Evolutionary conservation across 2,329 filamentous ascomycete genomes (phyloP).

Genomic region (Clonostachys rhizophaga): DNA sequence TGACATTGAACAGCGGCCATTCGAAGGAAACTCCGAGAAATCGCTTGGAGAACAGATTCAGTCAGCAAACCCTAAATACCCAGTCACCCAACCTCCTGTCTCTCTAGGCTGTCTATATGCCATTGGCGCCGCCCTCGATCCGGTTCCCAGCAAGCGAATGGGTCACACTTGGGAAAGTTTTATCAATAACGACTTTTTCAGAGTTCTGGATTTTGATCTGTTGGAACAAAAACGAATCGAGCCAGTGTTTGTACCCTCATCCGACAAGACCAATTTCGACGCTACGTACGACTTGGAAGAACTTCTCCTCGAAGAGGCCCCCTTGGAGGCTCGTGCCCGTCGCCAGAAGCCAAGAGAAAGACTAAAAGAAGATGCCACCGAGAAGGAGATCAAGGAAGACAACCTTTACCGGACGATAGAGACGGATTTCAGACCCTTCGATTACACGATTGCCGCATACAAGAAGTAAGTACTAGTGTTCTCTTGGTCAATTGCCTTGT

Average conservation of each 20-base stretch:
- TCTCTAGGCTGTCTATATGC: conserved; percentile 85
- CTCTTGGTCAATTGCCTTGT: no score
- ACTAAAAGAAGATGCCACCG: conserved; percentile 89
- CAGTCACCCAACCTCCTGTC: conserved; percentile 88
- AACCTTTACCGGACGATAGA: conserved; percentile 94
- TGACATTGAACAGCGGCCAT: conserved; percentile 63
- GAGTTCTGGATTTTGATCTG: conserved; percentile 75
- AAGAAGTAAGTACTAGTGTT: conserved; percentile 52
- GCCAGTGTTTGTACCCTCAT: conserved; percentile 88
- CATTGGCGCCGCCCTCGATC: conserved; percentile 77
- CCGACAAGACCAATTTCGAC: conserved; percentile 98
- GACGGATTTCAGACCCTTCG: conserved; percentile 88
- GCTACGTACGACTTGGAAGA: conserved; percentile 97
- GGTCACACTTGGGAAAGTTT: conserved; percentile 86
- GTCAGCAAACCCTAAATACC: conserved; percentile 78
- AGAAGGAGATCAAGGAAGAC: conserved; percentile 91
- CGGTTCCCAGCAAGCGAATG: conserved; percentile 74
- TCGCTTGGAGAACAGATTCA: conserved; percentile 76
- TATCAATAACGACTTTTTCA: conserved; percentile 85
- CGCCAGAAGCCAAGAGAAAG: conserved; percentile 91
- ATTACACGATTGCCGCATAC: conserved; percentile 83
- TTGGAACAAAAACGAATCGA: conserved; percentile 84
- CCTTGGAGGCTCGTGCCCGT: conserved; percentile 84
- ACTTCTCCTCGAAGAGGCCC: conserved; percentile 87
- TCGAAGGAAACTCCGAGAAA: conserved; percentile 84